A percentile compares a stretch with the other conserved stretches of the same genome.
phyloP scores from a whole-genome alignment of 345 rosid genomes.

The Jatropha curcas region DNA sequence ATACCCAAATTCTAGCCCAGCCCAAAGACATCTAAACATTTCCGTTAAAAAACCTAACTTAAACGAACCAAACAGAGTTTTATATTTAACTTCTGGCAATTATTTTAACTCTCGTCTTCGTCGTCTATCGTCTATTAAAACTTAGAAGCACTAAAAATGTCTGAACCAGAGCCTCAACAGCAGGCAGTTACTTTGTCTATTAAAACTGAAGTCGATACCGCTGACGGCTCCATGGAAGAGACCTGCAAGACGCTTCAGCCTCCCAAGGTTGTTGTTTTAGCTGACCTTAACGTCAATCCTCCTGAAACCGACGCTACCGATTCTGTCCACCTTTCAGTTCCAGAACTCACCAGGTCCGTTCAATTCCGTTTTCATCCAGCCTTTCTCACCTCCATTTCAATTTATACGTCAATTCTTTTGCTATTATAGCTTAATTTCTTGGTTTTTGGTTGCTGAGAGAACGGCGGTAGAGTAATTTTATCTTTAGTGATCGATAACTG shows the following conservation, averaged over 20 bases:
- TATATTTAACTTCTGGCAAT: neutral
- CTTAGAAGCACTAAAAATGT: constrained; percentile 6
- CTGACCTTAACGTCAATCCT: constrained; percentile 92
- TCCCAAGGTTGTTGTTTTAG: constrained; percentile 64
- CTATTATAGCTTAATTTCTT: neutral
- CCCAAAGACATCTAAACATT: too few relatives aligned
- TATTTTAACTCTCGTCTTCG: neutral
- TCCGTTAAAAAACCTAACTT: neutral
- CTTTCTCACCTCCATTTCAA: neutral
- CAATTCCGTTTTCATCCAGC: neutral
- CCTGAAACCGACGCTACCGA: constrained; percentile 66
- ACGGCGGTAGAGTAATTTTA: neutral
- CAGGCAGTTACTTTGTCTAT: constrained; percentile 22
- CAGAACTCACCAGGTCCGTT: constrained; percentile 48
- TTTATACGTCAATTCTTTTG: neutral
- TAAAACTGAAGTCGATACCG: constrained; percentile 49
- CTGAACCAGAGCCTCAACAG: constrained; percentile 9
- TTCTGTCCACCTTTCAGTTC: constrained; percentile 33
- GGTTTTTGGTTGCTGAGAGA: neutral
- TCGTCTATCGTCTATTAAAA: neutral
- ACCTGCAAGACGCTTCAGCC: constrained; percentile 33
- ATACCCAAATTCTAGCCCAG: too few relatives aligned
- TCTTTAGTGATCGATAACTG: neutral
- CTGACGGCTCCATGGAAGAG: constrained; percentile 33
- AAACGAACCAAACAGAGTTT: neutral